Base-by-base conservation (phyloP, 768 basidiomycete species). In the Leucosporidium scottii region DNA sequence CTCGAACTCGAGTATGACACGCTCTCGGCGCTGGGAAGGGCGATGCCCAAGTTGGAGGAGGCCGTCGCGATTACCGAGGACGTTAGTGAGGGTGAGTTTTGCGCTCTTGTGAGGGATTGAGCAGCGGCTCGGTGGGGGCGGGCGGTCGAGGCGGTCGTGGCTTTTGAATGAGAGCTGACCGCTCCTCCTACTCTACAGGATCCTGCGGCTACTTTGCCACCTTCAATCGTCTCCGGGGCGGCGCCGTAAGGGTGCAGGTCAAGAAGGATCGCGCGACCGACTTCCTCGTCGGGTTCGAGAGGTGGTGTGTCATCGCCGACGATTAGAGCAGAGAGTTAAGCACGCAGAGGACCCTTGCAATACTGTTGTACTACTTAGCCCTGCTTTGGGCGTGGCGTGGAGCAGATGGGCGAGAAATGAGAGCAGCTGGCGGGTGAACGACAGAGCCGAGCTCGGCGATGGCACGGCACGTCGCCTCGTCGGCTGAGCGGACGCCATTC, bases 31-130 rank as follows among this genome's bases (percentile, higher is more conserved):
- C 23, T 71, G 21, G 66, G 23, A 9, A n/a, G 47, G 30, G 64
- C 60, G 8, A 49, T 48, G 12, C 12, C 27, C 8, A 31, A 21
- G 13, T 34, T 71, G 23, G 30, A 31, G 44, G 63, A 67, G 57
- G 70, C 66, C 3, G 70, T 71, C 21, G 63, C 63, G 36, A 65
- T 71, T 56, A 47, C 47, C 50, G 39, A 51, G 18, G 70, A 71
- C 25, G 70, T 71, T 0, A 34, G 27, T 23, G 70, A 67, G 64
- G 70, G 65, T 66, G 50, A 51, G 65, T 49, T 12, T 9, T 3
- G 28, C 7, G 4, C 12, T 15, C 25, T 27, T 34, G n/a, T n/a
- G n/a, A n/a, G n/a, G n/a, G n/a, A n/a, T n/a, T n/a, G n/a, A n/a
- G n/a, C n/a, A n/a, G n/a, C 47, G 34, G 39, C 25, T 4, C 9